phyloP scores from a whole-genome alignment of 202 grass and related monocot genomes.

The Carex arenaria region DNA sequence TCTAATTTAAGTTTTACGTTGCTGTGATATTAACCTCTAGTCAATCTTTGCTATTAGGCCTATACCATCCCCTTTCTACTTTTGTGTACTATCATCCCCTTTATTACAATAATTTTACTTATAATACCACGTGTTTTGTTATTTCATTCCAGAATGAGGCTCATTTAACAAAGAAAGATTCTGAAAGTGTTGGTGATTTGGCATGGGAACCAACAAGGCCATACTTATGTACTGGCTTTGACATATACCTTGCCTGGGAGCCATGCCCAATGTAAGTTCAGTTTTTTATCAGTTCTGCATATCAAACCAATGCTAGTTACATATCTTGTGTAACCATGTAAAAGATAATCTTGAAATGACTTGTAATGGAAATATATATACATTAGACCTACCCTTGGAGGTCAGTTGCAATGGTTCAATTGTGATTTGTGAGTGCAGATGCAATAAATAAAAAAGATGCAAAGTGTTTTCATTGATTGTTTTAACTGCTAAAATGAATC shows the following conservation, averaged over 20 bases:
- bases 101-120: neutral
- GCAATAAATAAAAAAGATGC: neutral
- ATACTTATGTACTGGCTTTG: conserved; percentile 91
- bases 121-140: neutral
- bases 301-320: neutral
- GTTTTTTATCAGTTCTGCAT: neutral
- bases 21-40: neutral
- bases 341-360: neutral
- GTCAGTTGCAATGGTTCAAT: neutral
- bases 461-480: neutral
- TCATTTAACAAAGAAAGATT: conserved; percentile 15
- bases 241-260: conserved; percentile 93
- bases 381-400: neutral
- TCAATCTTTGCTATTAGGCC: neutral
- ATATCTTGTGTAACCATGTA: neutral
- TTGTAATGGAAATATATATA: neutral
- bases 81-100: neutral
- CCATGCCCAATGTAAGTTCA: conserved; percentile 78
- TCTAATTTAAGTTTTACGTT: neutral
- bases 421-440: neutral
- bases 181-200: conserved; percentile 9
- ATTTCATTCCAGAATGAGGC: conserved; percentile 1
- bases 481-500: neutral
- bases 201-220: conserved; percentile 44
- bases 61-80: neutral